Evolutionary conservation across 139 green algal genomes (phyloP), one percentile per base, ranked within the genome.

Genomic region (Dunaliella primolecta): DNA sequence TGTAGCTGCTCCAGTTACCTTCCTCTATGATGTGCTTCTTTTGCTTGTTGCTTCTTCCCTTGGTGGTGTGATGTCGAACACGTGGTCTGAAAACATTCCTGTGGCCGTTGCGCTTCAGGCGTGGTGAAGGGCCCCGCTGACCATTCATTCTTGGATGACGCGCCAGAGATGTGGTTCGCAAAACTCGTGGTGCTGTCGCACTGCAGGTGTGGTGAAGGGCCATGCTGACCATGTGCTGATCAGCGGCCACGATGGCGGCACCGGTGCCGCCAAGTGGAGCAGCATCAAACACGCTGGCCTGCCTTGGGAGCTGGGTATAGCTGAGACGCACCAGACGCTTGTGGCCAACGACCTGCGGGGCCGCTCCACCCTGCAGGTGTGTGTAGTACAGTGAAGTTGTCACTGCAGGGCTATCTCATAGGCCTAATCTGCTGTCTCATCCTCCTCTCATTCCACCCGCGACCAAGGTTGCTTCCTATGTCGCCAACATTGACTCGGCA

Each of bases 221-320:
- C 95, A 98, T 78, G 96, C 96, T 30, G 96, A 98, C 91, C 96
- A 99, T 87, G 96, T 99, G 75, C 92, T 99, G 36, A 98, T 99
- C 88, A 93, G 83, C 31, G 96, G 96, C 80, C 96, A 99, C 85
- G 96, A 99, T 79, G 96, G 96, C 71, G 96, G 96, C 82, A 98
- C 96, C 0, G 96, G 96, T 36, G 95, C 95, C 3, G 93, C 93
- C 55, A 96, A 96, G 89, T 97, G 94, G 94, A 95, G 90, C 0
- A 92, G 88, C 79, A 97, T 97, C 88, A 94, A 94, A 83, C 87
- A 93, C 83, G 89, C 93, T 3, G 94, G 96, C 1, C 89, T 98
- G 79, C 96, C 96, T 32, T 99, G 96, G 96, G 96, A 99, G 92
- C 91, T 99, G 75, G 96, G 96, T 29, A 87, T 99, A 36, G 96